These are phyloP conservation scores for Stemphylium lycopersici DNA, from an alignment of 2,329 filamentous ascomycete species.

Conservation along the genomic window DNA sequence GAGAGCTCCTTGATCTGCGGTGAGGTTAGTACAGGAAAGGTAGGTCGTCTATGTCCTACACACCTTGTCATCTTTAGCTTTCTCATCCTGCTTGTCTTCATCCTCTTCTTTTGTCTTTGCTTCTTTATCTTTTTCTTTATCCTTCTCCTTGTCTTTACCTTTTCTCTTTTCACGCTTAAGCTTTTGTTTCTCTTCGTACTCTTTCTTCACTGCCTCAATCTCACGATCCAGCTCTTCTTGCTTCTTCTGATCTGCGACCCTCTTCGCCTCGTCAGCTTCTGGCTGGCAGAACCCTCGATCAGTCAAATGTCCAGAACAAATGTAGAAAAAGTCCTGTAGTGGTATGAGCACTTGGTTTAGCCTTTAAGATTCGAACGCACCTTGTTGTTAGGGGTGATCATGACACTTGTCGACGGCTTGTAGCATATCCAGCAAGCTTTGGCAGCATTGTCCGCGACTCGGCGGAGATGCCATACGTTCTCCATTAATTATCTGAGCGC, in stretches of 20 bases:
- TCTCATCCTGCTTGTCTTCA: conserved; percentile 67
- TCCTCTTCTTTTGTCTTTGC: conserved; percentile 67
- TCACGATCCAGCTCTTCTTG: conserved; percentile 56
- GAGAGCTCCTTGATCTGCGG: conserved; percentile 55
- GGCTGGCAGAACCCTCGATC: conserved; percentile 79
- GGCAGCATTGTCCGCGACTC: conserved; percentile 81
- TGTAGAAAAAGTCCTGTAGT: conserved; percentile 83
- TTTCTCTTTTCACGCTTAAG: conserved; percentile 61
- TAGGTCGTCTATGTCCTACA: neutral
- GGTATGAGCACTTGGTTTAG: neutral
- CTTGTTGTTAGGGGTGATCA: conserved; percentile 89
- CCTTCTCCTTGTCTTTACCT: conserved; percentile 58
- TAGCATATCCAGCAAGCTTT: conserved; percentile 92
- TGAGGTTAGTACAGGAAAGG: conserved; percentile 8
- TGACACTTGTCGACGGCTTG: conserved; percentile 83
- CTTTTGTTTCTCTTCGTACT: conserved; percentile 61
- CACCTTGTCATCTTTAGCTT: conserved; percentile 66
- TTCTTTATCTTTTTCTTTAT: conserved; percentile 66
- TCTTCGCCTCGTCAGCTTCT: conserved; percentile 72
- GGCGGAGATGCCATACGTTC: conserved; percentile 85
- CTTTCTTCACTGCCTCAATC: conserved; percentile 57
- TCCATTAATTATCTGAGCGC: conserved; percentile 53
- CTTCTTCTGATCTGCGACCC: conserved; percentile 60
- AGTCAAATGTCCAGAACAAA: conserved; percentile 81
- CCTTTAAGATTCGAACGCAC: conserved; percentile 53